A percentile compares a stretch with the other conserved stretches of the same genome.
These are phyloP conservation scores for Solanum neorickii DNA, from an alignment of 257 asterid genomes.

Conservation along the genomic window DNA sequence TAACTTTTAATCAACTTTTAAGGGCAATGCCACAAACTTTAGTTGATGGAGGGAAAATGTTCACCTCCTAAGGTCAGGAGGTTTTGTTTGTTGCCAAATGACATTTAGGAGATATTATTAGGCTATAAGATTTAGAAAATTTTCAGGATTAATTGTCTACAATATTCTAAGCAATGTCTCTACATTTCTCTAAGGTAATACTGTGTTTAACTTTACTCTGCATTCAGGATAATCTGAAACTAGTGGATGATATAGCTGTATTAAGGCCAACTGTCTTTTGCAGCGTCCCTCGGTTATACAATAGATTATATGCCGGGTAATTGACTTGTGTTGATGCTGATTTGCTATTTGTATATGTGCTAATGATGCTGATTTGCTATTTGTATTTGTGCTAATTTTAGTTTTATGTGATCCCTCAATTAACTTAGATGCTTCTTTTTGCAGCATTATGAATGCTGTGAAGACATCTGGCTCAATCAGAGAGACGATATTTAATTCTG, in stretches of 20 bases:
- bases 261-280: conserved; percentile 84
- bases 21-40: background rate
- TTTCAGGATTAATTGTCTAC: background rate
- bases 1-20: background rate
- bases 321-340: background rate
- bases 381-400: background rate
- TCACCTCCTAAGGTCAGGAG: background rate
- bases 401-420: background rate
- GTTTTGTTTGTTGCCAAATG: background rate
- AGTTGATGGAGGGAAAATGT: background rate
- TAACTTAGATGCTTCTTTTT: conserved; percentile 4
- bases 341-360: background rate
- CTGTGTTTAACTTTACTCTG: background rate
- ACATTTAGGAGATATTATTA: background rate
- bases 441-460: conserved; percentile 73
- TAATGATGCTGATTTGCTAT: background rate
- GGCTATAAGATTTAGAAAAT: background rate
- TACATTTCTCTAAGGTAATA: background rate
- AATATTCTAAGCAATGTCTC: background rate
- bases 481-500: conserved; percentile 74
- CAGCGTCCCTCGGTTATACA: conserved; percentile 92
- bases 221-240: conserved; percentile 67
- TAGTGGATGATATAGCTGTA: conserved; percentile 83
- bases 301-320: conserved; percentile 89
- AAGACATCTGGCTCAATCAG: conserved; percentile 64